Percentiles rank a stretch among this genome's conserved stretches.
Evolutionary conservation across 495 filamentous ascomycete species (phyloP).

Genomic region (Penicillium herquei): DNA sequence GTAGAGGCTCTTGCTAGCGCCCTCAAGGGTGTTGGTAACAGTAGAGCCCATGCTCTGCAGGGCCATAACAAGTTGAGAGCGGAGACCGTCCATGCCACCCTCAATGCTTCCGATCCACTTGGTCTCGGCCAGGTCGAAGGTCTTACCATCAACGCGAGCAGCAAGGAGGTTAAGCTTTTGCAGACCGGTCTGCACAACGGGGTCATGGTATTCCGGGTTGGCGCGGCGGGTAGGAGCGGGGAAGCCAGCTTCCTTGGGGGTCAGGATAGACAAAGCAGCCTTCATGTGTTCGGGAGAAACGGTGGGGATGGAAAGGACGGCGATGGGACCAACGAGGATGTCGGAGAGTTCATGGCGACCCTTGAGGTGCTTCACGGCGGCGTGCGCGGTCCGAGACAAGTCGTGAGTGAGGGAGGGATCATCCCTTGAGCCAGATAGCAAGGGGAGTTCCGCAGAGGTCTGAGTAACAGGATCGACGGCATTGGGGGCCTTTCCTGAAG

Average conservation of each 20-base stretch:
- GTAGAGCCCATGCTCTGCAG: slow-evolving; percentile 73
- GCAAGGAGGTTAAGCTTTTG: slow-evolving; percentile 85
- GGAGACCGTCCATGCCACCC: slow-evolving; percentile 76
- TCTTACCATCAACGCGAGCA: slow-evolving; percentile 75
- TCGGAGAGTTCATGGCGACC: slow-evolving; percentile 66
- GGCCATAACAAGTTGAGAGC: slow-evolving; percentile 75
- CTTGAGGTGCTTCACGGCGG: slow-evolving; percentile 52
- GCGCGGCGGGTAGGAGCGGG: slow-evolving; percentile 70
- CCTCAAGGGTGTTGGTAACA: slow-evolving; percentile 71
- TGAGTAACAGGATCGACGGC: slow-evolving; percentile 44
- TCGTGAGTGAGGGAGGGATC: slow-evolving; percentile 66
- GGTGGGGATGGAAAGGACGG: slow-evolving; percentile 73
- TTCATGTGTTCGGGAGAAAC: slow-evolving; percentile 82
- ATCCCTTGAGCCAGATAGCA: slow-evolving; percentile 30
- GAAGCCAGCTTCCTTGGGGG: slow-evolving; percentile 68
- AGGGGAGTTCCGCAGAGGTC: slow-evolving; percentile 39
- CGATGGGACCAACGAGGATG: slow-evolving; percentile 76
- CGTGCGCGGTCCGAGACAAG: slow-evolving; percentile 68
- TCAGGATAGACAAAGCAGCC: slow-evolving; percentile 70
- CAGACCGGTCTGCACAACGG: slow-evolving; percentile 70
- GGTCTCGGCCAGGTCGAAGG: slow-evolving; percentile 76
- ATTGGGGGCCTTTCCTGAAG: slow-evolving; percentile 27
- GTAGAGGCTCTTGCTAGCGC: slow-evolving; percentile 74
- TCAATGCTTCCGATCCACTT: slow-evolving; percentile 85
- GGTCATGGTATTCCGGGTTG: slow-evolving; percentile 78